A percentile compares a stretch with the other conserved stretches of the same genome.
phyloP scores from a whole-genome alignment of 345 rosid species.

The Kernera saxatilis region DNA sequence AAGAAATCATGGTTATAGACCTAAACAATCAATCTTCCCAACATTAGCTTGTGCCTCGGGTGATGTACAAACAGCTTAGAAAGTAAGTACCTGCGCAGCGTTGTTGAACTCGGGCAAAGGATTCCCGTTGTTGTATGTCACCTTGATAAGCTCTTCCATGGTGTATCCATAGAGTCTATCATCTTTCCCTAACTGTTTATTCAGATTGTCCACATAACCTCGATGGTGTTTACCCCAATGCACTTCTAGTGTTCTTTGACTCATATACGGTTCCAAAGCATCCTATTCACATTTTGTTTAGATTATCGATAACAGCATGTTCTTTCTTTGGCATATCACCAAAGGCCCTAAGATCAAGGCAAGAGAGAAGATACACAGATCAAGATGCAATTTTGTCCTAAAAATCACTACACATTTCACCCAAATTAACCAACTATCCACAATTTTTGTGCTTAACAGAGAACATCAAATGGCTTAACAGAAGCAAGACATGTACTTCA shows the following conservation, averaged over 20 bases:
- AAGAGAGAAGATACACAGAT: not conserved
- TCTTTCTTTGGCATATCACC: not conserved
- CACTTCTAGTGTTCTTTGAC: conserved; percentile 56
- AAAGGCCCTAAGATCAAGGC: not conserved
- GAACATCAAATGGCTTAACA: not conserved
- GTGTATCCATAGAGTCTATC: conserved; percentile 72
- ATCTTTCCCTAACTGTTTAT: conserved; percentile 56
- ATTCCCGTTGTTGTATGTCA: conserved; percentile 74
- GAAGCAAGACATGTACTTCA: not conserved
- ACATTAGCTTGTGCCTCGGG: not conserved
- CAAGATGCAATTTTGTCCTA: not conserved
- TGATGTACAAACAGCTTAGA: not conserved
- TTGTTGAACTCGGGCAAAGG: conserved; percentile 81
- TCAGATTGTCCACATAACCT: conserved; percentile 60
- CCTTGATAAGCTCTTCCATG: conserved; percentile 80
- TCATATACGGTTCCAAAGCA: conserved; percentile 90
- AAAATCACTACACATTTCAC: not conserved
- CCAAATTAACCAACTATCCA: not conserved
- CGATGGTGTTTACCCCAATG: conserved; percentile 83
- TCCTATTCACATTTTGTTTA: conserved; percentile 42
- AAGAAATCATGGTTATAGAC: conserved; percentile 96
- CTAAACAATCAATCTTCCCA: conserved; percentile 28
- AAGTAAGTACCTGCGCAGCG: conserved; percentile 62
- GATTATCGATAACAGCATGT: not conserved
- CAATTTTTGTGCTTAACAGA: not conserved